Percentiles rank a stretch among this genome's conserved stretches.
These are phyloP conservation scores for Quercus berberidifolia DNA, from an alignment of 306 rosid genomes.

Conservation along the genomic window DNA sequence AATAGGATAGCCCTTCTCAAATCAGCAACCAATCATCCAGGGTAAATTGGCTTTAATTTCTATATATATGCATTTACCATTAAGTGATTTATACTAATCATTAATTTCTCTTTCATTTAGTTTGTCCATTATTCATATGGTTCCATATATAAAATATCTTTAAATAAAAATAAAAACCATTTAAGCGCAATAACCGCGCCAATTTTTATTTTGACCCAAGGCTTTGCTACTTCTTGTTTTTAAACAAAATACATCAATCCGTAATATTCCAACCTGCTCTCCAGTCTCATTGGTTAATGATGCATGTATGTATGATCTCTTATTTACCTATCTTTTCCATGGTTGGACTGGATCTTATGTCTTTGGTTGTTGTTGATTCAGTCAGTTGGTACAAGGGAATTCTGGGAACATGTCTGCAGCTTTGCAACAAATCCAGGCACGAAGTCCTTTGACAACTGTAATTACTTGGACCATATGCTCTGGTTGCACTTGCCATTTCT, in stretches of 20 bases:
- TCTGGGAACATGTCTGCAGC: constrained; percentile 70
- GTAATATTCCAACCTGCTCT: too few species aligned
- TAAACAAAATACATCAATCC: too few species aligned
- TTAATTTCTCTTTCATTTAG: too few species aligned
- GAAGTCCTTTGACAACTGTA: constrained; percentile 58
- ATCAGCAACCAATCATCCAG: constrained; percentile 71
- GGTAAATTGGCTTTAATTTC: constrained; percentile 41
- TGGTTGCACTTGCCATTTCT: constrained; percentile 6
- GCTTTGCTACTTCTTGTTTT: too few species aligned
- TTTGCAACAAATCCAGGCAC: constrained; percentile 72
- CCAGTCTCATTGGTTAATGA: too few species aligned
- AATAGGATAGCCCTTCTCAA: constrained; percentile 70
- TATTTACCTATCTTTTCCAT: constrained; percentile 12
- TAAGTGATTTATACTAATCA: too few species aligned
- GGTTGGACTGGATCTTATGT: constrained; percentile 15
- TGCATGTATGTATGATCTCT: background rate
- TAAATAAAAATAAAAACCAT: too few species aligned
- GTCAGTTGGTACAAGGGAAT: constrained; percentile 76
- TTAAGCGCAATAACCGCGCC: too few species aligned
- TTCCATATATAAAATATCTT: too few species aligned
- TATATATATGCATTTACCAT: background rate
- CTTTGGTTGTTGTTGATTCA: constrained; percentile 34
- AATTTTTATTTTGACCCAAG: too few species aligned
- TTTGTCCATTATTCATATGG: too few species aligned
- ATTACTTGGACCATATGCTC: constrained; percentile 30